Evolutionary conservation across 2,329 filamentous ascomycete genomes (phyloP).

Genomic region (Pezicula carpinea): DNA sequence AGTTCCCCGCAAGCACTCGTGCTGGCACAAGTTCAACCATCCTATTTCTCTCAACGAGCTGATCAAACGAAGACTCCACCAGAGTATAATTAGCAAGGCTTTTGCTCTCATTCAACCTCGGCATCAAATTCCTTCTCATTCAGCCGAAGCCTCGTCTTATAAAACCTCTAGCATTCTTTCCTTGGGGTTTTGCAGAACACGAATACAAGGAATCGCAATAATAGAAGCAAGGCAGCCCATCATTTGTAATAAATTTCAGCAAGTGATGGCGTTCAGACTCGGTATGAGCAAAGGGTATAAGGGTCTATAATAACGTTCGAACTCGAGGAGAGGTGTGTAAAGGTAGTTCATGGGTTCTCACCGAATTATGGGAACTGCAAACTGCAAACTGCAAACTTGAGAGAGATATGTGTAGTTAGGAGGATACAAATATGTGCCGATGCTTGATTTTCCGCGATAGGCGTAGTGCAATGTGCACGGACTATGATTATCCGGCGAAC

Average conservation of each 20-base stretch:
- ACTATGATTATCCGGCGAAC: background rate
- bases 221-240: background rate
- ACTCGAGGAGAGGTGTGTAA: too few relatives aligned
- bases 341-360: too few relatives aligned
- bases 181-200: background rate
- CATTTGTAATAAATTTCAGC: background rate
- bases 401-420: too few relatives aligned
- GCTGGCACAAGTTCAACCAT: background rate
- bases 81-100: too few relatives aligned
- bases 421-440: too few relatives aligned
- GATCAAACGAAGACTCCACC: too few relatives aligned
- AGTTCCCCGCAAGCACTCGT: background rate
- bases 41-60: background rate
- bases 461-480: background rate
- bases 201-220: background rate
- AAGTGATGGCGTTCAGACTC: background rate
- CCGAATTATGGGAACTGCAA: too few relatives aligned
- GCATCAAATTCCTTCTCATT: background rate
- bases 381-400: too few relatives aligned
- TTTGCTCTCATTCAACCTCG: background rate
- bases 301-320: too few relatives aligned
- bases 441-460: too few relatives aligned
- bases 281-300: too few relatives aligned
- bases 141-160: background rate
- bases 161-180: background rate